phyloP scores from a whole-genome alignment of 2,329 filamentous ascomycete species.

The Cyphellophora attinorum region DNA sequence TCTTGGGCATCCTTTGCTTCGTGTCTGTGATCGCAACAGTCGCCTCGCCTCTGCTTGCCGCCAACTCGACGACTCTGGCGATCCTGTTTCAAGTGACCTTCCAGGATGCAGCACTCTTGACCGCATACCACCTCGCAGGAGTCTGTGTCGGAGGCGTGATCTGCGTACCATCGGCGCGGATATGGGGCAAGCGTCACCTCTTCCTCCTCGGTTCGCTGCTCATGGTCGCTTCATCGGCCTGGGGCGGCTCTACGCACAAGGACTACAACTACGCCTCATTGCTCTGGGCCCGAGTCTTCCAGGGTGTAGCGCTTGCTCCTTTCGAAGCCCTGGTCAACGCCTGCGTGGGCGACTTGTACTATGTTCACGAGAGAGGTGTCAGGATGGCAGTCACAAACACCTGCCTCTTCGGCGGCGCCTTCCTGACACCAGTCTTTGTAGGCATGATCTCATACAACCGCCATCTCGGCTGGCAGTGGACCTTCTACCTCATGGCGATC shows the following conservation, averaged over 20 bases:
- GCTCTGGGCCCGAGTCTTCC: slow-evolving; percentile 69
- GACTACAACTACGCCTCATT: slow-evolving; percentile 61
- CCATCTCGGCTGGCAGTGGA: slow-evolving; percentile 15
- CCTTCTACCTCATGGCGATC: slow-evolving; percentile 77
- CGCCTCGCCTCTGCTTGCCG: slow-evolving; percentile 76
- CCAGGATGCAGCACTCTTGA: slow-evolving; percentile 69
- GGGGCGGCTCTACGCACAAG: slow-evolving; percentile 57
- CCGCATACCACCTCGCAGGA: slow-evolving; percentile 78
- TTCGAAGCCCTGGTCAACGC: slow-evolving; percentile 88
- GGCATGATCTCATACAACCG: slow-evolving; percentile 26
- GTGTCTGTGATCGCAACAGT: slow-evolving; percentile 75
- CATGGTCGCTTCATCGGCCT: slow-evolving; percentile 63
- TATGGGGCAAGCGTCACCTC: slow-evolving; percentile 87
- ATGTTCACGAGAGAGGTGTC: slow-evolving; percentile 66
- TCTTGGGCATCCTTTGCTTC: slow-evolving; percentile 68
- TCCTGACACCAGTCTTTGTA: slow-evolving; percentile 78
- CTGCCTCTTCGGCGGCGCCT: slow-evolving; percentile 60
- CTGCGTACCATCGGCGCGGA: slow-evolving; percentile 75
- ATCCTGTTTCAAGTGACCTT: slow-evolving; percentile 57
- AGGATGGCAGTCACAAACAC: slow-evolving; percentile 77
- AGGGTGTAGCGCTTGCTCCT: slow-evolving; percentile 77
- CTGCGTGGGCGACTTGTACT: slow-evolving; percentile 81
- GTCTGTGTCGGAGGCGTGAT: slow-evolving; percentile 73
- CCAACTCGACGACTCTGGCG: slow-evolving; percentile 72
- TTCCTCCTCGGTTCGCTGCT: slow-evolving; percentile 71